Percentiles rank a stretch among this genome's conserved stretches.
phyloP scores from a whole-genome alignment of 371 early-diverging fungal species.

The Apophysomyces elegans region DNA sequence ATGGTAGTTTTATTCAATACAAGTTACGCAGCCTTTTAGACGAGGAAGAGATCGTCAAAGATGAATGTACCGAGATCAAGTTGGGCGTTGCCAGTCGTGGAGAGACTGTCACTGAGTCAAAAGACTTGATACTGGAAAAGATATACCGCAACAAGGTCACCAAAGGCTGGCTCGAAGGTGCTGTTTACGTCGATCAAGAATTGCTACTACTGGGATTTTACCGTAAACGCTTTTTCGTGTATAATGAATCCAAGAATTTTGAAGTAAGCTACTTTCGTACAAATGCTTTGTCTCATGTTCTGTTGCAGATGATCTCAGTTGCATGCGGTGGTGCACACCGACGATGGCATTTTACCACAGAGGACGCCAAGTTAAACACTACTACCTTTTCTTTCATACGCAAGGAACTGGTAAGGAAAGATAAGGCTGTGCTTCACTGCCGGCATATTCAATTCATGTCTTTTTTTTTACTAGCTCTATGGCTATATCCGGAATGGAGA shows the following conservation, averaged over 20 bases:
- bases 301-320: conserved; percentile 50
- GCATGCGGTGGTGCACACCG: conserved; percentile 67
- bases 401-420: conserved; percentile 43
- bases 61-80: conserved; percentile 25
- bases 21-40: conserved; percentile 43
- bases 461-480: conserved; percentile 34
- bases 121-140: conserved; percentile 51
- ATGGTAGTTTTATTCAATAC: conserved; percentile 69
- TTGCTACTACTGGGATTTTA: conserved; percentile 72
- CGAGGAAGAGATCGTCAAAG: background rate
- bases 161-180: conserved; percentile 72
- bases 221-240: conserved; percentile 72
- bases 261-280: conserved; percentile 35
- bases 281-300: background rate
- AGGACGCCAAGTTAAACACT: conserved; percentile 51
- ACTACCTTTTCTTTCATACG: conserved; percentile 60
- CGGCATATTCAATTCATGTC: background rate
- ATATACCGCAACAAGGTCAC: conserved; percentile 70
- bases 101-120: conserved; percentile 31
- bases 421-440: background rate
- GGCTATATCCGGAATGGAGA: conserved; percentile 54
- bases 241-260: conserved; percentile 72
- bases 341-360: conserved; percentile 57
- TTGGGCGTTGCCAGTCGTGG: conserved; percentile 44
- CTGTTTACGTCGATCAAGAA: conserved; percentile 58